Percentiles rank a stretch among this genome's conserved stretches.
Conservation (phyloP, 805 yeast species). For the Kodamaea laetipori region DNA sequence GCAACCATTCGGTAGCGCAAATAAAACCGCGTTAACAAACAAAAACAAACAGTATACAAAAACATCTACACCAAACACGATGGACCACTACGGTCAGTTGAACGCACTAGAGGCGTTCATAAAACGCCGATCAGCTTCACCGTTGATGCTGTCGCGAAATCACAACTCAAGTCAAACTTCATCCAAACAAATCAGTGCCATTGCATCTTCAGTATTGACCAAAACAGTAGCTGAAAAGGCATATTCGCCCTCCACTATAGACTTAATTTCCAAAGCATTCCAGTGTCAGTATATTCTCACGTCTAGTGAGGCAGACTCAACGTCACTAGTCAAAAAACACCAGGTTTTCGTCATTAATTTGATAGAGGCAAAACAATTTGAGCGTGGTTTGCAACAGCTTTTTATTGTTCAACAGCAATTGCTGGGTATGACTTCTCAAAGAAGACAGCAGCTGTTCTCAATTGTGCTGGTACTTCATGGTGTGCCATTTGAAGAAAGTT, state of each 20-base stretch:
- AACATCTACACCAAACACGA: constrained; percentile 3
- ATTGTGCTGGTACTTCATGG: constrained; percentile 2
- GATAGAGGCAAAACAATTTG: constrained; percentile 20
- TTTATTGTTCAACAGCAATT: constrained; percentile 9
- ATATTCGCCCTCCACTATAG: neutral
- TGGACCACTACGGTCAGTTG: constrained; percentile 8
- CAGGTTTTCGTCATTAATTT: constrained; percentile 30
- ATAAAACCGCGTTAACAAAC: neutral
- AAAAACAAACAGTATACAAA: constrained; percentile 5
- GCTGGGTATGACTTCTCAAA: neutral
- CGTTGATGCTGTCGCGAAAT: constrained; percentile 7
- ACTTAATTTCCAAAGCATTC: constrained; percentile 15
- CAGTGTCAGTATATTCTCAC: constrained; percentile 20
- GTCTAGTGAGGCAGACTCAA: constrained; percentile 1
- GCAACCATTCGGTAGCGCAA: constrained; percentile 2
- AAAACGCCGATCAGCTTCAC: neutral
- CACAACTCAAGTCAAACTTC: constrained; percentile 2
- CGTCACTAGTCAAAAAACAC: constrained; percentile 25
- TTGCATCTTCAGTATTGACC: neutral
- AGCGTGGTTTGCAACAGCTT: constrained; percentile 17
- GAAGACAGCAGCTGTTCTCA: constrained; percentile 1
- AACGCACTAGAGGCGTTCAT: constrained; percentile 9
- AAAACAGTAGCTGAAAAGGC: neutral
- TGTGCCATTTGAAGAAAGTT: neutral
- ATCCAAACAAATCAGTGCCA: constrained; percentile 2